Evolutionary conservation across 805 yeast genomes (phyloP).

Genomic region (Kluyveromyces lactis): DNA sequence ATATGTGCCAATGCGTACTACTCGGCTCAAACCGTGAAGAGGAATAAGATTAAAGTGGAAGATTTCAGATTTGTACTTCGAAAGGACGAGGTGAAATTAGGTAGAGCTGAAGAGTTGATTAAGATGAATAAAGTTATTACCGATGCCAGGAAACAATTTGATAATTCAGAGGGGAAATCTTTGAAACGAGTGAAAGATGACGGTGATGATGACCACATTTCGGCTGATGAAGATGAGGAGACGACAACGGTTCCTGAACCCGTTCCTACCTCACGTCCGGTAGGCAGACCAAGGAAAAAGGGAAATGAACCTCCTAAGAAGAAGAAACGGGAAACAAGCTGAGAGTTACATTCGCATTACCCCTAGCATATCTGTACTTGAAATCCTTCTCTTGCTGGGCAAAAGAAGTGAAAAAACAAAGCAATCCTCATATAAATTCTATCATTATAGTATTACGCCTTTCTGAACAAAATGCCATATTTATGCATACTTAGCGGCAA

Average conservation of each 20-base stretch:
- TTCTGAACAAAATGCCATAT: no score
- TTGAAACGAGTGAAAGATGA: conserved; percentile 23
- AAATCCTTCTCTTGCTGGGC: no score
- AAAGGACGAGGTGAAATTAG: conserved; percentile 57
- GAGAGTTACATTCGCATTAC: no score
- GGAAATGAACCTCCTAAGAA: neutral
- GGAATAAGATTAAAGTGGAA: conserved; percentile 60
- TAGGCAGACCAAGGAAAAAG: conserved; percentile 12
- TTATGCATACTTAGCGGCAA: no score
- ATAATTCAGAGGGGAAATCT: conserved; percentile 46
- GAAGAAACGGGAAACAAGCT: neutral
- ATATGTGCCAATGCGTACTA: conserved; percentile 47
- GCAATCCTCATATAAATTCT: no score
- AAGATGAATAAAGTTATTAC: conserved; percentile 51
- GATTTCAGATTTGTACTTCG: conserved; percentile 66
- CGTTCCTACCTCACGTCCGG: conserved; percentile 2
- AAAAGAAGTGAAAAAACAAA: no score
- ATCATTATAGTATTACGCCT: no score
- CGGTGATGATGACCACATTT: conserved; percentile 23
- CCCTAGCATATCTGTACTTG: no score
- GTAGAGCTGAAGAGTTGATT: conserved; percentile 59
- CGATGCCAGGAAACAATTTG: conserved; percentile 61
- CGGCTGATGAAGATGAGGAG: conserved; percentile 19
- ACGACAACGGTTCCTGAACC: conserved; percentile 12
- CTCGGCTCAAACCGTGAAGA: conserved; percentile 41